Evolutionary conservation across 2,329 filamentous ascomycete species (phyloP), one percentile per base, ranked within the genome.

Genomic region (Bipolaris sorokiniana): DNA sequence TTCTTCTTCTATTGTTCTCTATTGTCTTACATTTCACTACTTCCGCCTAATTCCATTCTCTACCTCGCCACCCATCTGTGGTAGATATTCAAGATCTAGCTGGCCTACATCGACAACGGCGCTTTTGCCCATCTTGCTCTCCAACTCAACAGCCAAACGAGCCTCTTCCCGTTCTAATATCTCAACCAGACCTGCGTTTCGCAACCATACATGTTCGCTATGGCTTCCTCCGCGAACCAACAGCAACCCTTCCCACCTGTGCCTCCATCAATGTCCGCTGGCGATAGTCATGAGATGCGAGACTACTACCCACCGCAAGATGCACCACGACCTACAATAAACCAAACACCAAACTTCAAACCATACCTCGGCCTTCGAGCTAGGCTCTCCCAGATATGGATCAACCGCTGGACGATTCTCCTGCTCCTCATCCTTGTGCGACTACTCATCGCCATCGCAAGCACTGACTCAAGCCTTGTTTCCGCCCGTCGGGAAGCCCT

Each of bases 401-500:
- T 99, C 80, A 98, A 99, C 82, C 87, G 91, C 77, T 99, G 95
- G 95, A 98, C 95, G 37, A 83, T 98, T 58, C 84, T 99, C 46
- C 83, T 98, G 46, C 77, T 97, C 57, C 87, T 99, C 51, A 88
- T 98, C 54, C 87, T 99, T 50, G 86, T 90, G 61, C 87, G 93
- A 55, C 85, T 94, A 58, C 80, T 99, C 50, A 82, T 98, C 58
- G 87, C 93, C 36, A 85, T 94, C 53, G 83, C 84, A 53, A 84
- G 85, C 67, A 84, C 97, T 62, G 83, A 92, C 72, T 82, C 86
- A 66, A 88, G 93, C 72, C 85, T 98, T 63, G 86, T 78, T 51
- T 87, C 88, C 54, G 94, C 95, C 46, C 89, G 92, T 75, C 77
- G 81, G 54, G 88, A 97, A 81, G 94, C 95, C 22, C 84, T 97